Evolutionary conservation across 129 eudicot genomes (phyloP).

Genomic region (Oenanthe sinensis): DNA sequence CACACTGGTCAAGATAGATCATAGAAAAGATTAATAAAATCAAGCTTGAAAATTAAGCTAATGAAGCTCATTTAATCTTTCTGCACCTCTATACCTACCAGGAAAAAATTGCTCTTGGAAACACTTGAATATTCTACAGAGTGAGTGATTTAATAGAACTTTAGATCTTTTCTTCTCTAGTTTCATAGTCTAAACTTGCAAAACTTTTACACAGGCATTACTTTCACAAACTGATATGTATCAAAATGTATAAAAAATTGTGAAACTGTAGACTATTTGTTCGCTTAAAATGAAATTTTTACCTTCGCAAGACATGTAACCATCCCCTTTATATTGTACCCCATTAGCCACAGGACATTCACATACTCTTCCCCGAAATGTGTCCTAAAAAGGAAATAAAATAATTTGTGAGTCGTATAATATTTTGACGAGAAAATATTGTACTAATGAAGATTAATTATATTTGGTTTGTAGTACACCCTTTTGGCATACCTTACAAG

Average conservation of each 20-base stretch:
- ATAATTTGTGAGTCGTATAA: background rate
- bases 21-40: background rate
- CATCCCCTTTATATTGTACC: slow-evolving; percentile 90
- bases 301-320: slow-evolving; percentile 80
- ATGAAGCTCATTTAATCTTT: background rate
- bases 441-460: background rate
- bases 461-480: too few species aligned
- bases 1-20: background rate
- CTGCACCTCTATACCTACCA: background rate
- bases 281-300: background rate
- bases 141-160: background rate
- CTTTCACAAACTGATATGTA: background rate
- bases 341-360: slow-evolving; percentile 76
- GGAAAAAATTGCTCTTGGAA: background rate
- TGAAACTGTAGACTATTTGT: background rate
- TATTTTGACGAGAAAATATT: background rate
- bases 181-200: background rate
- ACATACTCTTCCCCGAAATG: slow-evolving; percentile 88
- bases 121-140: background rate
- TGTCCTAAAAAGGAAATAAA: slow-evolving; percentile 45
- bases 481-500: slow-evolving; percentile 61
- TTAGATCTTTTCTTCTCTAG: background rate
- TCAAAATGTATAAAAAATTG: background rate
- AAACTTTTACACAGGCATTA: background rate
- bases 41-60: background rate